Conservation (phyloP, 2,329 filamentous ascomycete species). For the Dactylella cylindrospora region DNA sequence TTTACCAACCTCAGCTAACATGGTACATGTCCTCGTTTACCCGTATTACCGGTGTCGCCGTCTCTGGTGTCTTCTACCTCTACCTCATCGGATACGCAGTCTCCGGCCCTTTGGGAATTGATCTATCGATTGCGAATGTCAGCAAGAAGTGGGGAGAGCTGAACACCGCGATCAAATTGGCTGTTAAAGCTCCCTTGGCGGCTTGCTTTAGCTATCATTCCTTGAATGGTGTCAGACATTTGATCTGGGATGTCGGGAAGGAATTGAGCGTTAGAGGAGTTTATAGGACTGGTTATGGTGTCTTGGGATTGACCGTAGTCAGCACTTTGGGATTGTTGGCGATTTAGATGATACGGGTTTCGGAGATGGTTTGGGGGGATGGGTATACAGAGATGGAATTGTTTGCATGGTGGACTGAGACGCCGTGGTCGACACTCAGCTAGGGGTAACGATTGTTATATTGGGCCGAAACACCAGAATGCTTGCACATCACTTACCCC, state of each 20-base stretch:
- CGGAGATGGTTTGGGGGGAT: no score
- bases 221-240: conserved; percentile 70
- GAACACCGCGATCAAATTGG: conserved; percentile 62
- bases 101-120: conserved; percentile 72
- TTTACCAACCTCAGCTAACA: conserved; percentile 85
- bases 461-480: no score
- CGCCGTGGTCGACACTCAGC: no score
- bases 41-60: conserved; percentile 76
- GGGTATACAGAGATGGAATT: no score
- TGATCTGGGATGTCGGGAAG: conserved; percentile 68
- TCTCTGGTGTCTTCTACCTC: conserved; percentile 74
- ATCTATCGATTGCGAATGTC: conserved; percentile 65
- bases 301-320: conserved; percentile 60
- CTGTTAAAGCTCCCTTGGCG: conserved; percentile 62
- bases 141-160: conserved; percentile 66
- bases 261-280: conserved; percentile 66
- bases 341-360: no score
- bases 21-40: conserved; percentile 76
- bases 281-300: conserved; percentile 65
- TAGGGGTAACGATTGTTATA: no score
- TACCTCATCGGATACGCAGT: conserved; percentile 80
- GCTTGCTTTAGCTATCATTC: conserved; percentile 69
- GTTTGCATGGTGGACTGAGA: no score
- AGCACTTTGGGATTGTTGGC: conserved; percentile 53
- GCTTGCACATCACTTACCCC: no score